Base-by-base conservation (phyloP, 2,329 filamentous ascomycete species). In the Penicillium concentricum region DNA sequence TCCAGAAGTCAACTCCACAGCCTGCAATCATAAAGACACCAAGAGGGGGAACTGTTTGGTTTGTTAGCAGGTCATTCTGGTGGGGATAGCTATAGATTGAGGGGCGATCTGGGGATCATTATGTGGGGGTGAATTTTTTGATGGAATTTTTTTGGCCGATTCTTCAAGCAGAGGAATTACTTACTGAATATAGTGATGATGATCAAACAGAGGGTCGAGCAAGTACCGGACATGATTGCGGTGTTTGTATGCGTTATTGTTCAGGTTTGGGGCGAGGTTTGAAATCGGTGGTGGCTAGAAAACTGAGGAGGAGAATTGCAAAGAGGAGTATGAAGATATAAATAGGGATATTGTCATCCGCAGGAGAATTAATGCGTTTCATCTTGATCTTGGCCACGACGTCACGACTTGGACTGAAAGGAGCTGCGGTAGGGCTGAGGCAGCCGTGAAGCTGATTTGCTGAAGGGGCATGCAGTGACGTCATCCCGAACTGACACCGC, bases 11-110 rank as follows among this genome's bases (percentile, higher is more conserved):
- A 65, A 76, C 72, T 39, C 86, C 85, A 67, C 86, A 89, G 67
- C 87, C 87, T 55, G 86, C 82, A 50, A 89, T 81, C 47, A 82
- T 74, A 69, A 80, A 86, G 43, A 87, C 86, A 48, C 86, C 87
- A 53, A 87, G 71, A 15, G 87, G 87, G 50, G 87, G 87, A 57
- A 88, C 87, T 90, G 61, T 51, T 45, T 34, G 18, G 2, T 28
- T 22, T 26, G 54, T 67, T 62, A 66, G 61, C 20, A 5, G 26
- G 18, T 30, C 26, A n/a, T 42, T 32, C 18, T 13, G 13, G 20
- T 22, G 32, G 20, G 10, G 24, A 46, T 45, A 24, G 20, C 4
- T 16, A 24, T 47, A 24, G 15, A 47, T n/a, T 22, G 28, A 34
- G 30, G 44, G 28, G 9, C 15, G 20, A 45, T 9, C 43, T 43